Conservation (phyloP, 2,329 filamentous ascomycete genomes). For the Aspergillus japonicus region DNA sequence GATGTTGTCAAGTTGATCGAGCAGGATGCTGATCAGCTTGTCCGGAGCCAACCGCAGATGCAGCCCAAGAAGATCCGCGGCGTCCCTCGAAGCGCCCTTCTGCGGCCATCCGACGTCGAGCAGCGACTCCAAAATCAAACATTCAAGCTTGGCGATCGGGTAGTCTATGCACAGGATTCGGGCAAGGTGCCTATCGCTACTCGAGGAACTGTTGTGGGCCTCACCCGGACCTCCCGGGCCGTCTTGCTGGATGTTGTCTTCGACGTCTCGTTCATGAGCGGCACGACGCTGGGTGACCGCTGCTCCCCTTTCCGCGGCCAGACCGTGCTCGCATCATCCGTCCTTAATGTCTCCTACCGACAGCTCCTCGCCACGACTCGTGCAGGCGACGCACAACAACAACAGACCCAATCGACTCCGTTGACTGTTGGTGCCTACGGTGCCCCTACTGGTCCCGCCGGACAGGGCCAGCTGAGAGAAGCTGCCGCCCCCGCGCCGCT, state of each 20-base stretch:
- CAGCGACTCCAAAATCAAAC: slow-evolving; percentile 81
- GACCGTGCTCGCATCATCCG: slow-evolving; percentile 82
- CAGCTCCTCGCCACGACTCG: slow-evolving; percentile 67
- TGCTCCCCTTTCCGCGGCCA: slow-evolving; percentile 92
- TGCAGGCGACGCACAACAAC: slow-evolving; percentile 49
- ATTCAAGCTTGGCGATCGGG: slow-evolving; percentile 82
- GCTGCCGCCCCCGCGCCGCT: slow-evolving; percentile 59
- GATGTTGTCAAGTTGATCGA: slow-evolving; percentile 82
- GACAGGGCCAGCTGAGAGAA: slow-evolving; percentile 60
- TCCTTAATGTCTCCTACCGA: slow-evolving; percentile 79
- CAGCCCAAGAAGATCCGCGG: slow-evolving; percentile 70
- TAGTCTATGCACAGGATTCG: slow-evolving; percentile 88
- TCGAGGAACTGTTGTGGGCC: slow-evolving; percentile 88
- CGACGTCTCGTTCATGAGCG: slow-evolving; percentile 94
- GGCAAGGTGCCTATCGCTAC: slow-evolving; percentile 93
- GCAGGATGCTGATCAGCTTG: slow-evolving; percentile 65
- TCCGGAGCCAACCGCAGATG: slow-evolving; percentile 52
- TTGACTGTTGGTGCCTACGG: slow-evolving; percentile 59
- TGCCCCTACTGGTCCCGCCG: slow-evolving; percentile 56
- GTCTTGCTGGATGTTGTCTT: slow-evolving; percentile 89
- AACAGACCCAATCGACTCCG: slow-evolving; percentile 56
- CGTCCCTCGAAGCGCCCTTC: slow-evolving; percentile 80
- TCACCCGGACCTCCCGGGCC: slow-evolving; percentile 81
- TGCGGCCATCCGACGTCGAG: slow-evolving; percentile 95
- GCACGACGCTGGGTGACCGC: slow-evolving; percentile 83